Conservation (phyloP, 1,284 basidiomycete genomes). For the Ganoderma lucidum region DNA sequence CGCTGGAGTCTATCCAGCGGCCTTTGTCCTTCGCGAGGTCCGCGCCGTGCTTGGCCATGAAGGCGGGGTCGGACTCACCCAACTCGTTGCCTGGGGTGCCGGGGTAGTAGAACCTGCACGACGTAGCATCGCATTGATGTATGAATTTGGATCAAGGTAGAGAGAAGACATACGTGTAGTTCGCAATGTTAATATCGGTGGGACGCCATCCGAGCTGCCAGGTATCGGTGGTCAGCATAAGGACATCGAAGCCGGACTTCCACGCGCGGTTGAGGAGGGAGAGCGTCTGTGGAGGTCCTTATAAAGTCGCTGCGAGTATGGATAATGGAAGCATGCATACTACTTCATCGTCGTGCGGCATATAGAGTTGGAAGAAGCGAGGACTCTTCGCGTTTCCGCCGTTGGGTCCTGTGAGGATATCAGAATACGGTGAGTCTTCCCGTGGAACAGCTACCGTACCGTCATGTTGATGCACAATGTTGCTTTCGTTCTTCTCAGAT, state of each 20-base stretch:
- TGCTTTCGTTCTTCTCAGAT: constrained; percentile 47
- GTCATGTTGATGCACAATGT: constrained; percentile 44
- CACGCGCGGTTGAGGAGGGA: constrained; percentile 57
- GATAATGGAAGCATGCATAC: constrained; percentile 23
- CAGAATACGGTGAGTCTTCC: not conserved
- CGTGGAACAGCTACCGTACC: constrained; percentile 24
- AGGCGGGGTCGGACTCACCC: constrained; percentile 60
- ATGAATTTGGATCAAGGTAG: not conserved
- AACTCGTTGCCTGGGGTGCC: constrained; percentile 54
- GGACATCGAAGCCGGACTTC: constrained; percentile 58
- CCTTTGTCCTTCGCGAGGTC: constrained; percentile 54
- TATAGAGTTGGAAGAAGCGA: constrained; percentile 69
- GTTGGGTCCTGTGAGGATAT: constrained; percentile 38
- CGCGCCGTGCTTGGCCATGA: constrained; percentile 57
- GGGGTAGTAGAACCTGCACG: constrained; percentile 50
- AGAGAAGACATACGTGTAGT: constrained; percentile 50
- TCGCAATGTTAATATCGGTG: constrained; percentile 60
- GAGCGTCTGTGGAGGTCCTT: constrained; percentile 42
- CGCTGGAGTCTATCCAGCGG: constrained; percentile 61
- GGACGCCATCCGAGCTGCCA: constrained; percentile 69
- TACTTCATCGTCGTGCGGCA: constrained; percentile 64
- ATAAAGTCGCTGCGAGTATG: not conserved
- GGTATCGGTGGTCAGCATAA: constrained; percentile 66
- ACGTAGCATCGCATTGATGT: not conserved
- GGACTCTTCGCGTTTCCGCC: constrained; percentile 50